Conservation (phyloP, 805 yeast species). For the Pichia paraexigua region DNA sequence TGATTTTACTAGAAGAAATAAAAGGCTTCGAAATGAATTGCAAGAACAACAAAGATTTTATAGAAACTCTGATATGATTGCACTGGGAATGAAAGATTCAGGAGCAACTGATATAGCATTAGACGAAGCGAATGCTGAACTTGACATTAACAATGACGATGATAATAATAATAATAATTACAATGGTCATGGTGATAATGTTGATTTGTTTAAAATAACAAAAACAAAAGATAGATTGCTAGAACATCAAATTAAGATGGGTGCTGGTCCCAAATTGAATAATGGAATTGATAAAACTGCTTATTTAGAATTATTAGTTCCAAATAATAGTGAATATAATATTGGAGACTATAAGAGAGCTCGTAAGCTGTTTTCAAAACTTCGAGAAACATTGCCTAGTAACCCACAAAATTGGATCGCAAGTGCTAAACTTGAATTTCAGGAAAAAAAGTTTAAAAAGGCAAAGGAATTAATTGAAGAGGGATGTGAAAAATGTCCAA, state of each 20-base stretch:
- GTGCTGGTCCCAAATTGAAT: not conserved
- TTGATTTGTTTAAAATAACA: constrained; percentile 35
- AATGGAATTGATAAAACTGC: constrained; percentile 28
- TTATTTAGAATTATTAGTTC: constrained; percentile 35
- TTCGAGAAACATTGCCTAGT: constrained; percentile 63
- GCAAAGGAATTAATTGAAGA: constrained; percentile 62
- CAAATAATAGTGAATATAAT: constrained; percentile 21
- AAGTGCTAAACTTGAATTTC: constrained; percentile 70
- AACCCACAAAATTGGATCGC: constrained; percentile 82
- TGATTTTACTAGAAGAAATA: constrained; percentile 75
- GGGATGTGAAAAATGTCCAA: constrained; percentile 66
- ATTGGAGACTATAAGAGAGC: constrained; percentile 54
- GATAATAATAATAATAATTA: constrained; percentile 36
- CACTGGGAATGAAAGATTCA: constrained; percentile 30
- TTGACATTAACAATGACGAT: constrained; percentile 42
- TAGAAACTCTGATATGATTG: constrained; percentile 71
- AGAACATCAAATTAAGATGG: constrained; percentile 1
- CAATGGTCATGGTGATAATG: constrained; percentile 24
- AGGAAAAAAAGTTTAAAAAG: constrained; percentile 41
- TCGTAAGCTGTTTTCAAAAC: constrained; percentile 53
- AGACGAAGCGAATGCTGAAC: constrained; percentile 26
- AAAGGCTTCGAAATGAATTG: constrained; percentile 55
- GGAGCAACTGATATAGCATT: constrained; percentile 27
- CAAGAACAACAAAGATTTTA: constrained; percentile 63
- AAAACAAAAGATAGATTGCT: constrained; percentile 12